Evolutionary conservation across 352 stramenopile genomes (phyloP).

Genomic region (Phytopythium delawarense): DNA sequence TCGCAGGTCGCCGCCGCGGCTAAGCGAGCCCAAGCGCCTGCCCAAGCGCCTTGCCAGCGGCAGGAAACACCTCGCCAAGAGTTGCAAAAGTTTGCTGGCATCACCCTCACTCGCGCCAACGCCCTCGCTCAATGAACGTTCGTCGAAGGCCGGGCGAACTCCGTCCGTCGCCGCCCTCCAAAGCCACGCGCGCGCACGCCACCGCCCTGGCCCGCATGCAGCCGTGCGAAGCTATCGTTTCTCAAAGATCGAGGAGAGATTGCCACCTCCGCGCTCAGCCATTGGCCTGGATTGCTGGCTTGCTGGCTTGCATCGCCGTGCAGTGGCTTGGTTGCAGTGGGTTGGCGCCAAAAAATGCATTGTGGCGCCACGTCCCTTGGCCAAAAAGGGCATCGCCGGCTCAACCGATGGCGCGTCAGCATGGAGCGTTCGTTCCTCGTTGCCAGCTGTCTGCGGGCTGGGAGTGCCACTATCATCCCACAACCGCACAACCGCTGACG

Average conservation of each 20-base stretch:
- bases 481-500: slow-evolving; percentile 1
- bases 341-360: not conserved
- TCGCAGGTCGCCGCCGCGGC: not conserved
- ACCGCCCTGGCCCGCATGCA: not conserved
- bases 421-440: not conserved
- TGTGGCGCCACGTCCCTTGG: not conserved
- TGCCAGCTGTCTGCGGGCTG: not conserved
- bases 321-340: not conserved
- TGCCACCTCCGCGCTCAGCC: not conserved
- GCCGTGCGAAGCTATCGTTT: not conserved
- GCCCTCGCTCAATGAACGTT: slow-evolving; percentile 1
- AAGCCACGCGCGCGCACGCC: not conserved
- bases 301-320: not conserved
- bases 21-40: not conserved
- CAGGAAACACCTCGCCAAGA: not conserved
- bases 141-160: not conserved
- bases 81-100: not conserved
- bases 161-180: not conserved
- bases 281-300: not conserved
- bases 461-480: not conserved
- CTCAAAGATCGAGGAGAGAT: not conserved
- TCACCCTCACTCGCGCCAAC: not conserved
- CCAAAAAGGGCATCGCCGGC: not conserved
- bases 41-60: not conserved
- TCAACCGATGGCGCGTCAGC: not conserved